Conservation (phyloP, 805 yeast genomes). For the Scheffersomyces coipomensis region DNA sequence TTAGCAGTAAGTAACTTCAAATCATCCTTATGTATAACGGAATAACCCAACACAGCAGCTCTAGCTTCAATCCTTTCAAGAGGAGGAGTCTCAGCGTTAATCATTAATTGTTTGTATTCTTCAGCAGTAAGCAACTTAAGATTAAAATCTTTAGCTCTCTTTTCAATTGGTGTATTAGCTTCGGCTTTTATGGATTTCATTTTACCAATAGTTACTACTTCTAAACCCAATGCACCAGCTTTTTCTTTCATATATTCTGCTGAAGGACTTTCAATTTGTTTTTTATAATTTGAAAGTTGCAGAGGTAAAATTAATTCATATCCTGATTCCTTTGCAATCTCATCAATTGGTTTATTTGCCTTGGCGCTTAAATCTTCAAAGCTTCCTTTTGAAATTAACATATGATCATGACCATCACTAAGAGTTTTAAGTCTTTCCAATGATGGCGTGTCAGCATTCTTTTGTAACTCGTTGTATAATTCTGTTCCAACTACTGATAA, state of each 20-base stretch:
- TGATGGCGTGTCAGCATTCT: conserved; percentile 17
- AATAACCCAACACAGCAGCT: conserved; percentile 25
- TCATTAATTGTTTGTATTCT: conserved; percentile 4
- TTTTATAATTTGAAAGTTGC: conserved; percentile 6
- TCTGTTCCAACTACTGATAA: conserved; percentile 11
- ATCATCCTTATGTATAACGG: conserved; percentile 24
- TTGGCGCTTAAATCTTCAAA: background rate
- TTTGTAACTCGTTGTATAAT: conserved; percentile 11
- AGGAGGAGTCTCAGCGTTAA: conserved; percentile 20
- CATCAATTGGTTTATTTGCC: conserved; percentile 10
- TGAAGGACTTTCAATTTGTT: conserved; percentile 19
- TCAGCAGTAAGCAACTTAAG: conserved; percentile 9
- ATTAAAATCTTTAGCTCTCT: conserved; percentile 12
- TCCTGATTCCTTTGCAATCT: conserved; percentile 8
- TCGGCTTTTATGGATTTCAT: background rate
- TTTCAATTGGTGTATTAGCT: conserved; percentile 9
- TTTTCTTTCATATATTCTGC: conserved; percentile 1
- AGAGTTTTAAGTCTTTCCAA: conserved; percentile 27
- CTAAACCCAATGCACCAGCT: conserved; percentile 8
- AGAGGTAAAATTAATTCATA: background rate
- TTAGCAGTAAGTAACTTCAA: conserved; percentile 9
- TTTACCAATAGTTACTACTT: conserved; percentile 8
- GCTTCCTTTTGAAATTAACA: conserved; percentile 1
- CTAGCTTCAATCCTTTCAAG: conserved; percentile 19
- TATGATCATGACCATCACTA: conserved; percentile 4